Evolutionary conservation across 768 basidiomycete species (phyloP).

Genomic region (Daedalea quercina): DNA sequence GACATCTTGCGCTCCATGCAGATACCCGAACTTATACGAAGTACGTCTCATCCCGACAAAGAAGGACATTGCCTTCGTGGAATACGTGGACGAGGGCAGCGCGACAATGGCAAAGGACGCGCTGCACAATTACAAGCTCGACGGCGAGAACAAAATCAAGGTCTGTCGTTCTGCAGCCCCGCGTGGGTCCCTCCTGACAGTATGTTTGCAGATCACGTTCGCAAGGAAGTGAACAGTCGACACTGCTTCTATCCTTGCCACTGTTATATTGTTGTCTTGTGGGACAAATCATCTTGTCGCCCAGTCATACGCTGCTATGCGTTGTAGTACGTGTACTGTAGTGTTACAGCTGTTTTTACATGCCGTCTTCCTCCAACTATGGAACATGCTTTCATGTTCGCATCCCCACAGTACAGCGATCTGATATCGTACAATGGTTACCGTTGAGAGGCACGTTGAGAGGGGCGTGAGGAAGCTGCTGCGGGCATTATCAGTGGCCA

Average conservation of each 20-base stretch:
- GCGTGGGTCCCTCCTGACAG: not conserved
- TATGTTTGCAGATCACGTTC: constrained; percentile 21
- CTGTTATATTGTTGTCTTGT: not conserved
- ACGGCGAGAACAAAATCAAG: constrained; percentile 99
- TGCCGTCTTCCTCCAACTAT: not conserved
- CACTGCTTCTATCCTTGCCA: not conserved
- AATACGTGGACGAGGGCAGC: constrained; percentile 89
- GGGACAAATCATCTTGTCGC: not conserved
- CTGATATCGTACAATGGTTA: no score
- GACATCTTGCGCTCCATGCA: constrained; percentile 28
- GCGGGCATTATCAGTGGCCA: no score
- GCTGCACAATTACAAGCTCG: constrained; percentile 94
- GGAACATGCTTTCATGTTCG: not conserved
- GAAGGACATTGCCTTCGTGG: constrained; percentile 97
- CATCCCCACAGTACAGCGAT: not conserved
- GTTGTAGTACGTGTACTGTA: constrained; percentile 1
- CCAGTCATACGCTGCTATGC: not conserved
- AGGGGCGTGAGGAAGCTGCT: no score
- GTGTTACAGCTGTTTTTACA: not conserved
- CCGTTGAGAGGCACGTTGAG: no score
- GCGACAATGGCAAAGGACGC: constrained; percentile 92
- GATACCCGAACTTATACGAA: constrained; percentile 94
- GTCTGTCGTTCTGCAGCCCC: constrained; percentile 29
- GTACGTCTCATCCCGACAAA: constrained; percentile 98
- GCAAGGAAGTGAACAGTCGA: constrained; percentile 21